These are phyloP conservation scores for Erigeron canadensis DNA, from an alignment of 129 eudicot species.

Conservation along the genomic window DNA sequence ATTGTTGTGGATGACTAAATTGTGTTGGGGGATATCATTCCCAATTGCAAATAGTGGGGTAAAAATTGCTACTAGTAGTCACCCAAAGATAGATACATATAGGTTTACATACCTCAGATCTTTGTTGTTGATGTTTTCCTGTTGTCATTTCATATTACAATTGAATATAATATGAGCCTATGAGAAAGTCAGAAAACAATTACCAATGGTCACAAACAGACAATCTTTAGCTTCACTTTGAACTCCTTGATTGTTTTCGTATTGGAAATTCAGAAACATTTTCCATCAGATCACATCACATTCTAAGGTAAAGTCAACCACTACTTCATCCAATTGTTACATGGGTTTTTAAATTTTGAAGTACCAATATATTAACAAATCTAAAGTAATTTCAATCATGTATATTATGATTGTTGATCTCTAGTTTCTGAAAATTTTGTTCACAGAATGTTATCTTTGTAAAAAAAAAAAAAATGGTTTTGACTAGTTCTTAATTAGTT, in stretches of 20 bases:
- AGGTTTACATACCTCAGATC: not conserved
- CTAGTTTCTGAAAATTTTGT: not conserved
- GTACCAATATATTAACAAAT: not conserved
- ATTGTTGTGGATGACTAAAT: too few species aligned
- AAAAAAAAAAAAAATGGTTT: not conserved
- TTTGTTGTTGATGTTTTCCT: constrained; percentile 8
- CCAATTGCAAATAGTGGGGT: not conserved
- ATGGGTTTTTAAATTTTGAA: not conserved
- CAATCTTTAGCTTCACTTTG: not conserved
- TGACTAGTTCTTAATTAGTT: not conserved
- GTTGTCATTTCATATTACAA: too few species aligned
- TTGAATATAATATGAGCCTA: too few species aligned
- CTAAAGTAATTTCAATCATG: not conserved
- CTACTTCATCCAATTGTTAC: not conserved
- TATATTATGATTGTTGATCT: not conserved
- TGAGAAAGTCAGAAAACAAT: too few species aligned
- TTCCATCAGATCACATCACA: not conserved
- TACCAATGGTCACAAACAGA: not conserved
- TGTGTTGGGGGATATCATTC: too few species aligned
- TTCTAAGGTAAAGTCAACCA: not conserved
- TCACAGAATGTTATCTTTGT: not conserved
- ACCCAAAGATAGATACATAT: too few species aligned
- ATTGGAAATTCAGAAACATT: not conserved
- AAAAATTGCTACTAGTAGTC: not conserved
- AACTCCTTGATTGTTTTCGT: not conserved